Percentiles rank a stretch among this genome's conserved stretches.
phyloP scores from a whole-genome alignment of 345 rosid species.

The Clausena lansium region DNA sequence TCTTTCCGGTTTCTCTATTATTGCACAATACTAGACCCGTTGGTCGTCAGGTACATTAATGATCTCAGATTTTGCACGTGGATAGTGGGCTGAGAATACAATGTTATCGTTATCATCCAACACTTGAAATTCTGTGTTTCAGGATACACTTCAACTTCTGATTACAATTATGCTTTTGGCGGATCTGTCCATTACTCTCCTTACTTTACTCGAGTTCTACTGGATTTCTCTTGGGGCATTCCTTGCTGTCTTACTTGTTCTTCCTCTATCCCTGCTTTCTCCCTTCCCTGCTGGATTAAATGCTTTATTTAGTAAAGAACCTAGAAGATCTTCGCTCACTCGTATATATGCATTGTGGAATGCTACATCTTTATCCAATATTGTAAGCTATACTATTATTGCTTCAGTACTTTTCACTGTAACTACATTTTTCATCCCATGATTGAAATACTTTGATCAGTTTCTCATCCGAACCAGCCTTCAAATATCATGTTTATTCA shows the following conservation, averaged over 20 bases:
- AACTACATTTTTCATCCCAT: neutral
- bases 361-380: slow-evolving; percentile 76
- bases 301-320: slow-evolving; percentile 91
- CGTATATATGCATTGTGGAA: slow-evolving; percentile 94
- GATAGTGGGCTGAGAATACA: slow-evolving; percentile 3
- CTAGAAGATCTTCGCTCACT: slow-evolving; percentile 85
- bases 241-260: slow-evolving; percentile 84
- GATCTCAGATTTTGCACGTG: slow-evolving; percentile 6
- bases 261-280: slow-evolving; percentile 84
- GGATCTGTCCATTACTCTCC: slow-evolving; percentile 83
- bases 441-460: neutral
- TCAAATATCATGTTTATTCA: neutral
- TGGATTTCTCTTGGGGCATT: slow-evolving; percentile 89
- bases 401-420: neutral
- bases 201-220: slow-evolving; percentile 81
- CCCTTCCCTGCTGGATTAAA: slow-evolving; percentile 95
- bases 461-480: neutral
- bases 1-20: slow-evolving; percentile 75
- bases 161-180: slow-evolving; percentile 82
- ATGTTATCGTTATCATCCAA: slow-evolving; percentile 8
- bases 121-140: slow-evolving; percentile 32
- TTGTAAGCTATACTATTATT: slow-evolving; percentile 51
- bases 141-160: slow-evolving; percentile 77
- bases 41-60: slow-evolving; percentile 73
- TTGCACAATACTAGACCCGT: slow-evolving; percentile 84